phyloP scores from a whole-genome alignment of 2,329 filamentous ascomycete genomes.

The Periconia sp. region DNA sequence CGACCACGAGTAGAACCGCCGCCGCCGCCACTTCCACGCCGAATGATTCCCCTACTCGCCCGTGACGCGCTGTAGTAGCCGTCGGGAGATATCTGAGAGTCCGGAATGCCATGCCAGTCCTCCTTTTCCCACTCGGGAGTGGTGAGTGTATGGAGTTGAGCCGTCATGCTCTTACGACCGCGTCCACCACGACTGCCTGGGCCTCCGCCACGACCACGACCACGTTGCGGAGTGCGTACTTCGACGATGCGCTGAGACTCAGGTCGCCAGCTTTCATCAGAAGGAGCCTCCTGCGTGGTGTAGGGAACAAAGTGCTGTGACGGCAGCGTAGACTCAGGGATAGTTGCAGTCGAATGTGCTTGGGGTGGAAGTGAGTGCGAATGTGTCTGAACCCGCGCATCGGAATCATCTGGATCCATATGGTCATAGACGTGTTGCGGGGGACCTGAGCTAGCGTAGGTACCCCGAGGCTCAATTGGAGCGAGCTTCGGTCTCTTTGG shows the following conservation, averaged over 20 bases:
- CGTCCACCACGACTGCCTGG: conserved; percentile 46
- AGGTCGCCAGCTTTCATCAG: conserved; percentile 40
- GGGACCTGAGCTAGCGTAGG: conserved; percentile 23
- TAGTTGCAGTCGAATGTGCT: conserved; percentile 34
- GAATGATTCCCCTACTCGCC: conserved; percentile 34
- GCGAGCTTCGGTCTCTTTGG: conserved; percentile 54
- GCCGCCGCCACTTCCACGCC: conserved; percentile 43
- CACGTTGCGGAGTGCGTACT: conserved; percentile 40
- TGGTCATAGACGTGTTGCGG: conserved; percentile 21
- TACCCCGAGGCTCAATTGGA: conserved; percentile 43
- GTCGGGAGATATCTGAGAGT: conserved; percentile 45
- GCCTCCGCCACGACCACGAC: conserved; percentile 44
- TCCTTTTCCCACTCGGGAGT: conserved; percentile 52
- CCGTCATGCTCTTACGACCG: conserved; percentile 46
- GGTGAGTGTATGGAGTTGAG: conserved; percentile 29
- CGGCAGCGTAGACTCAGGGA: conserved; percentile 26
- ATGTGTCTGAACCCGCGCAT: conserved; percentile 23
- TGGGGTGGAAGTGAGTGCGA: conserved; percentile 34
- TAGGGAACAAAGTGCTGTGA: conserved; percentile 34
- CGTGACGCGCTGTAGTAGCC: conserved; percentile 42
- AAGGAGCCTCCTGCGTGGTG: conserved; percentile 33
- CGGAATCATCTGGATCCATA: conserved; percentile 28
- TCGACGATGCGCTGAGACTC: conserved; percentile 38
- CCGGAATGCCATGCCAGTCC: conserved; percentile 40
- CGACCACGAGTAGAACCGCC: conserved; percentile 28